Base-by-base conservation (phyloP, 148 eudicot genomes). In the Fagopyrum esculentum region DNA sequence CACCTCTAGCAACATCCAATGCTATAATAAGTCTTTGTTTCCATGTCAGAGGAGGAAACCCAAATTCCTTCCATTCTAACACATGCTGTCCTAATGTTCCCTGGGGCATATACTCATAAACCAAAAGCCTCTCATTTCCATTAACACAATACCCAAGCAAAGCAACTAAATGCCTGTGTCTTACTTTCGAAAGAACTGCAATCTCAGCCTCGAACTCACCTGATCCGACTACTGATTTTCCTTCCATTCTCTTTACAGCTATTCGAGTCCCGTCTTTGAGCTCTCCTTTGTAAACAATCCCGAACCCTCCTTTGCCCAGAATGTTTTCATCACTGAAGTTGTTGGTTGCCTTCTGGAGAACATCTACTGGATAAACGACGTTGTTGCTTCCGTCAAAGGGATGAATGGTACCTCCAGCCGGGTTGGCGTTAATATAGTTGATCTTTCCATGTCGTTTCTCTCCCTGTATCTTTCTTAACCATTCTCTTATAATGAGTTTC, bases 1-100 rank as follows among this genome's bases (percentile, higher is more conserved):
- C 87, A 19, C 94, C 94, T 76, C 94, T 79, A 22, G 91, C 91
- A 40, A 90, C 91, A 81, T 88, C 95, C 73, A 90, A 78, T 1
- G 89, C 90, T 17, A 90, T 86, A 12, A 82, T 82, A 4, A 90
- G 80, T 40, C 95, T 84, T 66, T 90, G 87, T 72, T 84, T 90
- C 95, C 95, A 90, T 4, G 85, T 76, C 4, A 90, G 85, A 19
- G 83, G 86, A 0, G 75, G 9, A 17, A 43, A 29, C 10, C 85
- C 85, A 5, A 29, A 59, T 13, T 81, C 75, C 7, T 49, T 56
- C 43, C 78, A 78, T 17, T 82, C 83, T 26, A 88, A 85, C 59
- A 88, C 44, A 55, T 85, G 87, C 49, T 90, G 95, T 2, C 76
- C 81, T 29, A 90, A 60, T 54, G 91, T 86, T 55, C 95, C 95